These are phyloP conservation scores for Ogataea sp. DNA, from an alignment of 805 yeast species.

Conservation along the genomic window DNA sequence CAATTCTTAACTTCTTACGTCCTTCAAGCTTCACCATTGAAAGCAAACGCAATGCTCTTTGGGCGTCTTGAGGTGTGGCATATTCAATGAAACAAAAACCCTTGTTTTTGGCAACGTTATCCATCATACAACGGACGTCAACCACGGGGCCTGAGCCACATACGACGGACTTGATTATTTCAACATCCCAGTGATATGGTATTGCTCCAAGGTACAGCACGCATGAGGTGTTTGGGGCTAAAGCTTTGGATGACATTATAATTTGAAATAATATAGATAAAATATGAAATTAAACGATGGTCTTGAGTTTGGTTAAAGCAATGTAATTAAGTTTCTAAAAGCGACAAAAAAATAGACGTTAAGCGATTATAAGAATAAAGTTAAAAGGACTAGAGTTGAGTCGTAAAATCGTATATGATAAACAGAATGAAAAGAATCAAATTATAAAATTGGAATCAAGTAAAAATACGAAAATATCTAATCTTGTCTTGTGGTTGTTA, in stretches of 20 bases:
- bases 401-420: not conserved
- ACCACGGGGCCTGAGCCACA: conserved; percentile 69
- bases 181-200: conserved; percentile 68
- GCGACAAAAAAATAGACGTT: too few species aligned
- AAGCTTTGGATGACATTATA: not conserved
- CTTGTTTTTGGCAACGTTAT: conserved; percentile 50
- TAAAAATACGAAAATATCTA: too few species aligned
- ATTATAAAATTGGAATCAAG: too few species aligned
- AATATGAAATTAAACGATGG: not conserved
- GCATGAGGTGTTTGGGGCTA: conserved; percentile 26
- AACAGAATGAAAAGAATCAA: too few species aligned
- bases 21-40: conserved; percentile 36
- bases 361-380: too few species aligned
- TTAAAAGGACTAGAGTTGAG: too few species aligned
- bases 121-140: conserved; percentile 57
- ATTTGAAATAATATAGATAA: not conserved
- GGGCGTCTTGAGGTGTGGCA: conserved; percentile 42
- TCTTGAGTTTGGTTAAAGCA: not conserved
- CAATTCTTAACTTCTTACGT: conserved; percentile 45
- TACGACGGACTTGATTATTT: conserved; percentile 52
- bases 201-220: conserved; percentile 54
- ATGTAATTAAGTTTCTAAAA: too few species aligned
- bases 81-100: conserved; percentile 66
- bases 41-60: conserved; percentile 36
- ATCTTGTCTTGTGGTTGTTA: too few species aligned